These are phyloP conservation scores for Cicer yamashitae DNA, from an alignment of 306 rosid species.

Conservation along the genomic window DNA sequence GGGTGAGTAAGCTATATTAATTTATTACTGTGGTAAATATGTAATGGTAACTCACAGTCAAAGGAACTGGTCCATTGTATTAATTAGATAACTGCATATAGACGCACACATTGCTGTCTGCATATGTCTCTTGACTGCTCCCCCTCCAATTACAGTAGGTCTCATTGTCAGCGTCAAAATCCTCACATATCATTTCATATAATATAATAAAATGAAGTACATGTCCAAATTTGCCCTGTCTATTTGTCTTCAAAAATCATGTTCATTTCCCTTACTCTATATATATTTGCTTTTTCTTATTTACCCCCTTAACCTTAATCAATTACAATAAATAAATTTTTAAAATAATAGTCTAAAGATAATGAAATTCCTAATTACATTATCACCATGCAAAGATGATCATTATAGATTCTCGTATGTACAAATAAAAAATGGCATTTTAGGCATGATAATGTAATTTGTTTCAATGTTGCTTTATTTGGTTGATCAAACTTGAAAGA, in stretches of 20 bases:
- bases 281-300: neutral
- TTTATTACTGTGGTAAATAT: conserved; percentile 14
- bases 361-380: neutral
- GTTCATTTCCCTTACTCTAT: neutral
- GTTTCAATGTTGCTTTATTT: neutral
- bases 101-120: conserved; percentile 48
- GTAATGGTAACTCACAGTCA: conserved; percentile 45
- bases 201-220: neutral
- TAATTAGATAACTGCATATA: conserved; percentile 55
- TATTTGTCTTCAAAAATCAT: neutral
- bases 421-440: too few species aligned
- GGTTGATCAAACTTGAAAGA: neutral
- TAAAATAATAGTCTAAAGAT: neutral
- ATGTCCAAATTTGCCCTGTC: neutral
- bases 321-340: neutral
- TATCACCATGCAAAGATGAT: neutral
- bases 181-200: conserved; percentile 13
- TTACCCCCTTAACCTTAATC: neutral
- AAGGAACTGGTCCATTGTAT: conserved; percentile 53
- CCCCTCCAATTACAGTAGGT: conserved; percentile 52
- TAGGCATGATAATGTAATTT: neutral
- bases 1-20: conserved; percentile 61
- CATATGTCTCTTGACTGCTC: conserved; percentile 54
- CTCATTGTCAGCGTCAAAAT: conserved; percentile 50
- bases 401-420: too few species aligned